Evolutionary conservation across 1,284 basidiomycete species (phyloP), one percentile per base, ranked within the genome.

Genomic region (Austroboletus niveus): DNA sequence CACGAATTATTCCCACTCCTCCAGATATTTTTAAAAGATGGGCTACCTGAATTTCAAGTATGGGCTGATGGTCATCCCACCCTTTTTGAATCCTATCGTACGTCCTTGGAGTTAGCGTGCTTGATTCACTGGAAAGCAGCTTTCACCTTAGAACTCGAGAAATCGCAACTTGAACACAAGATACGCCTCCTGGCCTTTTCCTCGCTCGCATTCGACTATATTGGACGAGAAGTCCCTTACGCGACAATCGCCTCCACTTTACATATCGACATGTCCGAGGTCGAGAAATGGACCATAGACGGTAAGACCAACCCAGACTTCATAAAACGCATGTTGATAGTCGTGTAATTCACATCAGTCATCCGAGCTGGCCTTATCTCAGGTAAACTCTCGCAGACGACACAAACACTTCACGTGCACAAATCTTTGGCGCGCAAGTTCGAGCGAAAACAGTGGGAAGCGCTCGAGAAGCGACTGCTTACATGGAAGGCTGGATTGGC

Each of bases 251-350:
- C 89, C 2, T 72, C 81, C 12, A 77, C 82, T 8, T 72, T 96
- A 42, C 79, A 86, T 54, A 80, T 95, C 11, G 79, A 85, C 36
- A 62, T 72, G 24, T 74, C 78, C 30, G 78, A 92, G 53, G 92
- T 97, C 29, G 94, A 97, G 69, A 85, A 82, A 63, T 96, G 92
- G 92, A 86, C 89, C 46, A 96, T 96, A 61, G 93, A 96, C 70
- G 89, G 93, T 94, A 53, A 54, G 44, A 27, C 42, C 43, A 46
- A 50, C 45, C 10, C 29, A 35, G 45, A 24, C 27, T 34, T 35
- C 12, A 11, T 44, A 17, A 5, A 4, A 8, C 20, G 4, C 15
- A 2, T 8, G 29, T 40, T 52, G 30, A 55, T 34, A 12, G 22
- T 15, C 17, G 30, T 39, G 22, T 51, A n/a, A 9, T 34, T 14